phyloP scores from a whole-genome alignment of 805 yeast genomes.

The Zygosaccharomyces siamensis region DNA sequence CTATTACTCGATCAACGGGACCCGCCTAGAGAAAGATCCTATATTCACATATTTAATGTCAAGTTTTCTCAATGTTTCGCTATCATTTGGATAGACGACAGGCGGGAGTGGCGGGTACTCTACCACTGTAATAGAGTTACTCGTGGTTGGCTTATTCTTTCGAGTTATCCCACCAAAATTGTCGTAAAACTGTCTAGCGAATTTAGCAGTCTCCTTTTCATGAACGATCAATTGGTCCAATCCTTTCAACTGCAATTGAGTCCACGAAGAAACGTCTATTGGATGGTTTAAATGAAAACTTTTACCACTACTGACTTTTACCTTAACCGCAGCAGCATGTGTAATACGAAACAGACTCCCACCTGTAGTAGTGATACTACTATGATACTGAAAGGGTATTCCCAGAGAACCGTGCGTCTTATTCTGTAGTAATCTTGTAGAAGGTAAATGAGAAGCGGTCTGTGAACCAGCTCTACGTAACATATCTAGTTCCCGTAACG shows the following conservation, averaged over 20 bases:
- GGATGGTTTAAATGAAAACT: slow-evolving; percentile 49
- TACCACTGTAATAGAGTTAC: slow-evolving; percentile 13
- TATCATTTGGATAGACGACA: slow-evolving; percentile 24
- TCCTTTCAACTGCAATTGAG: slow-evolving; percentile 43
- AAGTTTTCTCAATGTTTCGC: slow-evolving; percentile 20
- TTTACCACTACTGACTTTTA: slow-evolving; percentile 46
- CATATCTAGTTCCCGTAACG: slow-evolving; percentile 32
- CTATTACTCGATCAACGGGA: slow-evolving; percentile 24
- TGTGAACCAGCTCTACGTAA: slow-evolving; percentile 8
- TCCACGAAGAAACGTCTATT: slow-evolving; percentile 51
- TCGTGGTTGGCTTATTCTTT: slow-evolving; percentile 24
- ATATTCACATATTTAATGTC: slow-evolving; percentile 16
- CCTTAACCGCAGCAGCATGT: slow-evolving; percentile 47
- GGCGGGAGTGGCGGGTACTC: slow-evolving; percentile 38
- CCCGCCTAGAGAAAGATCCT: slow-evolving; percentile 9
- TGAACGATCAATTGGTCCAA: slow-evolving; percentile 49
- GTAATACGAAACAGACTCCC: slow-evolving; percentile 49
- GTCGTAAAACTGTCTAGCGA: slow-evolving; percentile 33
- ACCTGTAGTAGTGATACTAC: slow-evolving; percentile 43
- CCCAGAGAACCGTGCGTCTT: slow-evolving; percentile 17
- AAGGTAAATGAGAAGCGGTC: slow-evolving; percentile 5
- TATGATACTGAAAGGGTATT: slow-evolving; percentile 40
- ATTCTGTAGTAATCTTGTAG: slow-evolving; percentile 30
- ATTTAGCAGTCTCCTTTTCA: slow-evolving; percentile 46
- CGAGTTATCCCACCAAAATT: slow-evolving; percentile 36